Percentiles rank a stretch among this genome's conserved stretches.
These are phyloP conservation scores for Myriosclerotinia scirpicola DNA, from an alignment of 2,329 filamentous ascomycete species.

Conservation along the genomic window DNA sequence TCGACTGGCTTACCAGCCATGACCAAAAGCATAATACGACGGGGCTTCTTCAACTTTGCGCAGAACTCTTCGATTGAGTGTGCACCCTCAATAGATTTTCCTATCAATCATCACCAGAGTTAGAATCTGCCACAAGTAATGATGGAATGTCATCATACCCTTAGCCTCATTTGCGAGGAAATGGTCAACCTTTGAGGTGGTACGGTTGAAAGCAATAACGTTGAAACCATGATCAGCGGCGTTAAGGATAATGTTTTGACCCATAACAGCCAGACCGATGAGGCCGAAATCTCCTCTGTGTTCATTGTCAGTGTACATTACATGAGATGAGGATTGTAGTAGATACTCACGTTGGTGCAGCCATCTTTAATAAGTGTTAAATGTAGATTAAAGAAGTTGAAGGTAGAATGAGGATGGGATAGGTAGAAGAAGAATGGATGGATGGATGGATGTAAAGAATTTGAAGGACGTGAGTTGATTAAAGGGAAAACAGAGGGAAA, in stretches of 20 bases:
- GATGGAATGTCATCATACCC: constrained; percentile 49
- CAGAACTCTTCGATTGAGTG: constrained; percentile 93
- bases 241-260: constrained; percentile 86
- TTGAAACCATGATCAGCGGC: constrained; percentile 92
- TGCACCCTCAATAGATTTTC: constrained; percentile 93
- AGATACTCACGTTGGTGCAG: constrained; percentile 59
- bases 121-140: constrained; percentile 19
- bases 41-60: constrained; percentile 93
- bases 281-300: constrained; percentile 73
- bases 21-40: constrained; percentile 97
- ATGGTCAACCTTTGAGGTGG: constrained; percentile 94
- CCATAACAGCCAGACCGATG: constrained; percentile 90
- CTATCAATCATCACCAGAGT: constrained; percentile 42
- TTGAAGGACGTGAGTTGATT: no score
- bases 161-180: constrained; percentile 91
- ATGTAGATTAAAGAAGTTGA: constrained; percentile 2
- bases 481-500: no score
- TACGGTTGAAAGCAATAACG: constrained; percentile 98
- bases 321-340: constrained; percentile 34
- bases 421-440: no score
- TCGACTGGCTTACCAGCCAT: constrained; percentile 98
- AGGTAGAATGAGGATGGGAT: no score
- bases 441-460: no score
- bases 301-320: constrained; percentile 31
- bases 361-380: constrained; percentile 34